Evolutionary conservation across 176 grass and related monocot species (phyloP).

Genomic region (Dendrocalamus sinicus): DNA sequence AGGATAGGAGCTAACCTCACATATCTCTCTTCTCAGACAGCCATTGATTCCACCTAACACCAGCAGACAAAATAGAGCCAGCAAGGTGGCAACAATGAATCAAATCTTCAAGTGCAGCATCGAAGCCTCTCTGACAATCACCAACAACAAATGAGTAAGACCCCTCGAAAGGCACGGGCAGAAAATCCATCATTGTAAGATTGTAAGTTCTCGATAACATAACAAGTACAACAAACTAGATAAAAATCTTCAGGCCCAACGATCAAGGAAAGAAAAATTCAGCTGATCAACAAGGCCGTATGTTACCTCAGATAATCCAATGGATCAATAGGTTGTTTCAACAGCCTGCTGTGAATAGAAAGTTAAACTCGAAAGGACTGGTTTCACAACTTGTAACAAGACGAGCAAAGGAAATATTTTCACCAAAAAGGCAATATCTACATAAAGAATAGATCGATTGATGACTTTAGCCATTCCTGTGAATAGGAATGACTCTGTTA

Average conservation of each 20-base stretch:
- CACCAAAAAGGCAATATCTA: neutral
- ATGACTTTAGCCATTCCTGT: neutral
- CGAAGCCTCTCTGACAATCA: conserved; percentile 37
- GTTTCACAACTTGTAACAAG: neutral
- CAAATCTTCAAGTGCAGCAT: conserved; percentile 42
- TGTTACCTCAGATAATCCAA: neutral
- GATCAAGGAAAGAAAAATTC: conserved; percentile 1
- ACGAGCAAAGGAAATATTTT: neutral
- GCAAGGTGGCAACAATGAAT: neutral
- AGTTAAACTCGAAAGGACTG: neutral
- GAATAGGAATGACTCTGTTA: neutral
- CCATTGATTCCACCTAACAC: conserved; percentile 41
- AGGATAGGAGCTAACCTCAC: conserved; percentile 53
- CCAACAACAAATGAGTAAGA: neutral
- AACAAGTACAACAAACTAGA: neutral
- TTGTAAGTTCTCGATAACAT: neutral
- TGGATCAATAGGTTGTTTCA: neutral
- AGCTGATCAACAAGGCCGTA: neutral
- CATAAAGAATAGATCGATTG: neutral
- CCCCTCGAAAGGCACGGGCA: neutral
- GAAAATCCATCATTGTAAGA: neutral
- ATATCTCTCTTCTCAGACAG: conserved; percentile 57
- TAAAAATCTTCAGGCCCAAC: neutral
- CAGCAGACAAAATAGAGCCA: conserved; percentile 27
- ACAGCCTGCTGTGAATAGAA: neutral